Conservation (phyloP, 495 filamentous ascomycete genomes). For the Talaromyces trachyspermus region DNA sequence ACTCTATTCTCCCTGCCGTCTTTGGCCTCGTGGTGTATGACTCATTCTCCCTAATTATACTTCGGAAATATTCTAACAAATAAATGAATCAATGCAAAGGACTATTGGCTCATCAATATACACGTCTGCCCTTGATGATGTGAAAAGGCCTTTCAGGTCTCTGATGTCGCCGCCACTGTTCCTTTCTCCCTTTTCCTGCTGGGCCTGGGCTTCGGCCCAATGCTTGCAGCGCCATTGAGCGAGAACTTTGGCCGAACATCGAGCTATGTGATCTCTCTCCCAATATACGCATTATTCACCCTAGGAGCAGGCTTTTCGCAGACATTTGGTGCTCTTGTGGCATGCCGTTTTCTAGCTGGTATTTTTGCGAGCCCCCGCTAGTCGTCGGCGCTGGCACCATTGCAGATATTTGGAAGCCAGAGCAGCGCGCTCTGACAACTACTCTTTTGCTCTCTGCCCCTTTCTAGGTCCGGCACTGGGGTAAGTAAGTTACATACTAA, state of each 20-base stretch:
- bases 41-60: not conserved
- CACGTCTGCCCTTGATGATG: conserved; percentile 33
- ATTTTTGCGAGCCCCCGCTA: conserved; percentile 31
- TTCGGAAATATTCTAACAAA: not conserved
- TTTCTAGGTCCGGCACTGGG: conserved; percentile 26
- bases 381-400: conserved; percentile 38
- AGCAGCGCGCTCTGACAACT: conserved; percentile 28
- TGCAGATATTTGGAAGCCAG: conserved; percentile 32
- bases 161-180: conserved; percentile 43
- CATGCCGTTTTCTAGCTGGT: conserved; percentile 58
- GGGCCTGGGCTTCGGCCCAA: conserved; percentile 50
- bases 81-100: conserved; percentile 23
- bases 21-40: conserved; percentile 23
- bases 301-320: conserved; percentile 52
- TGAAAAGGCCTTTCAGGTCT: conserved; percentile 40
- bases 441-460: conserved; percentile 33
- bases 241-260: conserved; percentile 50
- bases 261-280: conserved; percentile 46
- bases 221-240: conserved; percentile 49
- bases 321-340: conserved; percentile 48
- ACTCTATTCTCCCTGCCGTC: conserved; percentile 18
- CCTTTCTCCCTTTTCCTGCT: conserved; percentile 49
- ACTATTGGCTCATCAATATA: conserved; percentile 46
- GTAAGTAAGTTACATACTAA: conserved; percentile 16
- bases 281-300: conserved; percentile 51